These are phyloP conservation scores for Adansonia madagascariensis DNA, from an alignment of 441 rosid species.

Conservation along the genomic window DNA sequence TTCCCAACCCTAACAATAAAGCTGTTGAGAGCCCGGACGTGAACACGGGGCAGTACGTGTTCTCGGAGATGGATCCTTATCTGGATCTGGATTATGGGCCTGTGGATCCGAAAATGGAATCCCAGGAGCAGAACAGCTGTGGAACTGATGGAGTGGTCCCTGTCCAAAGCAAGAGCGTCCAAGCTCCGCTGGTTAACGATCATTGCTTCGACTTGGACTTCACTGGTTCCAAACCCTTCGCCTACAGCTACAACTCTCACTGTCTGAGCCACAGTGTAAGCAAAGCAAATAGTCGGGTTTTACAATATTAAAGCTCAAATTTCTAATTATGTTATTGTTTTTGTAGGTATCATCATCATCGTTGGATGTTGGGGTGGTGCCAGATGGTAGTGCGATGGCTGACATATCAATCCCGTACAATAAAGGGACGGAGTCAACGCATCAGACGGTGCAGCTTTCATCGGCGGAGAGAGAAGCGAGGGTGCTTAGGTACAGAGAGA, in stretches of 20 bases:
- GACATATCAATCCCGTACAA: constrained; percentile 63
- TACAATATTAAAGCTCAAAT: background rate
- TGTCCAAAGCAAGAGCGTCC: constrained; percentile 45
- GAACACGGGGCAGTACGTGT: constrained; percentile 63
- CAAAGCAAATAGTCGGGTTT: background rate
- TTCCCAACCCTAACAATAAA: constrained; percentile 58
- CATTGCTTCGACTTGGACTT: constrained; percentile 65
- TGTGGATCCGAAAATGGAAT: constrained; percentile 60
- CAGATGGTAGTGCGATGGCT: constrained; percentile 64
- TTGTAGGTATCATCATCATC: constrained; percentile 85
- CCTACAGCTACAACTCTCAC: constrained; percentile 47
- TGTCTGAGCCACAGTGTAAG: constrained; percentile 76
- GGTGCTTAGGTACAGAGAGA: constrained; percentile 94
- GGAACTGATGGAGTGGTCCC: constrained; percentile 90
- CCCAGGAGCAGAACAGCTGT: constrained; percentile 71
- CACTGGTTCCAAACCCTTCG: constrained; percentile 47
- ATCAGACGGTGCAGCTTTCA: constrained; percentile 61
- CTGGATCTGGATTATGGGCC: constrained; percentile 69
- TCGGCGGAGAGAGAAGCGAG: constrained; percentile 83
- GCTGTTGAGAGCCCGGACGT: constrained; percentile 49
- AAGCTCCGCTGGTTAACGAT: constrained; percentile 48
- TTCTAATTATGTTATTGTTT: background rate
- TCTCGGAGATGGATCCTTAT: constrained; percentile 73
- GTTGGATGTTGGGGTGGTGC: constrained; percentile 86
- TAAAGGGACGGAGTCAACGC: constrained; percentile 44